phyloP scores from a whole-genome alignment of 352 stramenopile genomes.

The Globisporangium nodosum region DNA sequence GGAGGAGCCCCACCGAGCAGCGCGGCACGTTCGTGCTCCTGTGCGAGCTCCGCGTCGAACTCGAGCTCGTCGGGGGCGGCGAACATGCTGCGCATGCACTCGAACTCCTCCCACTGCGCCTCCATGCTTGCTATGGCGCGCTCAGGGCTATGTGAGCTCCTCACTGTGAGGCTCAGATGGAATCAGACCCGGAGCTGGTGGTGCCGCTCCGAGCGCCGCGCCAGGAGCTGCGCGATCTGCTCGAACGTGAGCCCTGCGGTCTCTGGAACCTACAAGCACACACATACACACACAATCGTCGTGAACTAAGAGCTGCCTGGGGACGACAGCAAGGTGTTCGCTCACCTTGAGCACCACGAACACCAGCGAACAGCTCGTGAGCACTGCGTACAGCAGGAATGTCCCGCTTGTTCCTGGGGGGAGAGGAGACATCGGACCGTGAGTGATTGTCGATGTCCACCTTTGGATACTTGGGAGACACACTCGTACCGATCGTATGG shows the following conservation, averaged over 20 bases:
- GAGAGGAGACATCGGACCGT: not conserved
- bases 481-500: slow-evolving; percentile 28
- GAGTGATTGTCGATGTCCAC: not conserved
- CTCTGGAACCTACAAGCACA: slow-evolving; percentile 41
- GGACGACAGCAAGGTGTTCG: not conserved
- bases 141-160: not conserved
- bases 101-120: slow-evolving; percentile 65
- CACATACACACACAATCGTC: not conserved
- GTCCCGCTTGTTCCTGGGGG: slow-evolving; percentile 27
- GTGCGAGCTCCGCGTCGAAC: slow-evolving; percentile 25
- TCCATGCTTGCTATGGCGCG: not conserved
- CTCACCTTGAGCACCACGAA: slow-evolving; percentile 55
- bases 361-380: slow-evolving; percentile 34
- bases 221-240: slow-evolving; percentile 53
- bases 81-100: slow-evolving; percentile 79
- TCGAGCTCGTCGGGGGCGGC: slow-evolving; percentile 31
- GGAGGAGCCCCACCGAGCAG: not conserved
- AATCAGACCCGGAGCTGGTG: slow-evolving; percentile 5
- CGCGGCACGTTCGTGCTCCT: slow-evolving; percentile 19
- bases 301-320: not conserved
- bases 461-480: not conserved
- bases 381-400: slow-evolving; percentile 48
- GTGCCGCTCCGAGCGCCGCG: slow-evolving; percentile 2
- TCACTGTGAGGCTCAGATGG: not conserved
- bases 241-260: slow-evolving; percentile 56